phyloP scores from a whole-genome alignment of 305 asterid genomes.

The Fraxinus sp. region DNA sequence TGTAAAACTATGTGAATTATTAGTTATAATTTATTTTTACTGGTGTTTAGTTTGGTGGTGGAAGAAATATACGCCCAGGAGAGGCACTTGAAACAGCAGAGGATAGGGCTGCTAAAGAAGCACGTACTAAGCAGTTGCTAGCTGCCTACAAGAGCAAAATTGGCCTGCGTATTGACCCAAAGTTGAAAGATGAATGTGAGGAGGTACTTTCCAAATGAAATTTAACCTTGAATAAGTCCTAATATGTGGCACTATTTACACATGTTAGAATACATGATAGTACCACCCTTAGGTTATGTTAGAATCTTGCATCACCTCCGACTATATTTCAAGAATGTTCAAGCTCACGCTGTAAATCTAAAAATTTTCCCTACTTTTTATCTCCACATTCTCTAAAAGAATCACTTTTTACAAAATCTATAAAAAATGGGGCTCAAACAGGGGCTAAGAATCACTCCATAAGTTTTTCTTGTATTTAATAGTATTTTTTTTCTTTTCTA shows the following conservation, averaged over 20 bases:
- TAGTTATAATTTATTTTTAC: constrained; percentile 9
- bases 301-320: neutral
- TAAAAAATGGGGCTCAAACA: neutral
- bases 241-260: neutral
- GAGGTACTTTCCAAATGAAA: constrained; percentile 39
- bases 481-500: constrained; percentile 10
- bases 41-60: constrained; percentile 74
- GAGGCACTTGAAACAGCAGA: constrained; percentile 76
- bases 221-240: neutral
- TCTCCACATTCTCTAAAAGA: neutral
- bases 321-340: neutral
- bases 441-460: neutral
- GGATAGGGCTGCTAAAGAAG: constrained; percentile 70
- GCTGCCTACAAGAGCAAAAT: constrained; percentile 63
- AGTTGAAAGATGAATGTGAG: constrained; percentile 72
- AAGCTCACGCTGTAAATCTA: neutral
- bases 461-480: neutral
- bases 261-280: constrained; percentile 1
- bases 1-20: neutral
- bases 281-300: neutral
- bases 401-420: neutral
- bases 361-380: neutral
- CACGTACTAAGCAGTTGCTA: constrained; percentile 67
- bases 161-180: constrained; percentile 69
- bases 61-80: constrained; percentile 83